A percentile compares a stretch with the other conserved stretches of the same genome.
These are phyloP conservation scores for Aspergillus intermedius DNA, from an alignment of 2,329 filamentous ascomycete genomes.

Conservation along the genomic window DNA sequence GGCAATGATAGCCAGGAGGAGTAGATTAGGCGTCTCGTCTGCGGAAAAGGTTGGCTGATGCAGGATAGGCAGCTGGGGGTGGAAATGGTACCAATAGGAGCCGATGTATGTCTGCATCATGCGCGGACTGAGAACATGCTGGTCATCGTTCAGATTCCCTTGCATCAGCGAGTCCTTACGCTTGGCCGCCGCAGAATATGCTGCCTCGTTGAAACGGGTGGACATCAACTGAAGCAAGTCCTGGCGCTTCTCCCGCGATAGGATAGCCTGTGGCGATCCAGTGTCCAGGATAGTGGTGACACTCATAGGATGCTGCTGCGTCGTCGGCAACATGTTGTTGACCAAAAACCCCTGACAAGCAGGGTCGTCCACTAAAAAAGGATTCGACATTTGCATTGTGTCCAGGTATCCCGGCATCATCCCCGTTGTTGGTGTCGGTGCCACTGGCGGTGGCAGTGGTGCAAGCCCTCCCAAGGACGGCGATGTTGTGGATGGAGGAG, in stretches of 20 bases:
- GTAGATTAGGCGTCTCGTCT: constrained; percentile 74
- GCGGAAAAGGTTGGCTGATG: constrained; percentile 91
- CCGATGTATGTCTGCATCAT: constrained; percentile 96
- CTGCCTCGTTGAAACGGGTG: constrained; percentile 72
- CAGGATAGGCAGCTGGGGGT: constrained; percentile 86
- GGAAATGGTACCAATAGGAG: constrained; percentile 93
- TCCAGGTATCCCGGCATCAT: constrained; percentile 38
- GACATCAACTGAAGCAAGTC: constrained; percentile 77
- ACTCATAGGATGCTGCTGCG: constrained; percentile 80
- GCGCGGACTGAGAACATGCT: constrained; percentile 66
- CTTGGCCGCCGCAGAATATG: constrained; percentile 65
- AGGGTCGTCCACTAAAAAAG: constrained; percentile 47
- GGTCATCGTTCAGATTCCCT: constrained; percentile 61
- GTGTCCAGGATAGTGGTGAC: constrained; percentile 80
- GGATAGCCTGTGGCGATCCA: constrained; percentile 67
- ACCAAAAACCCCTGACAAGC: constrained; percentile 42
- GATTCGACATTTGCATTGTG: constrained; percentile 41
- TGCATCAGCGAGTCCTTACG: constrained; percentile 71
- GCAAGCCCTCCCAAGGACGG: constrained; percentile 43
- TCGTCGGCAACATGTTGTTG: constrained; percentile 43
- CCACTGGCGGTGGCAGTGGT: too few species aligned
- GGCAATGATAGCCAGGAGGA: constrained; percentile 83
- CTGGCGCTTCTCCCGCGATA: constrained; percentile 82
- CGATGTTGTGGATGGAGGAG: constrained; percentile 22
- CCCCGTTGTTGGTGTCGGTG: constrained; percentile 25